Base-by-base conservation (phyloP, 139 green algal species). In the Astrephomene gubernaculifera region DNA sequence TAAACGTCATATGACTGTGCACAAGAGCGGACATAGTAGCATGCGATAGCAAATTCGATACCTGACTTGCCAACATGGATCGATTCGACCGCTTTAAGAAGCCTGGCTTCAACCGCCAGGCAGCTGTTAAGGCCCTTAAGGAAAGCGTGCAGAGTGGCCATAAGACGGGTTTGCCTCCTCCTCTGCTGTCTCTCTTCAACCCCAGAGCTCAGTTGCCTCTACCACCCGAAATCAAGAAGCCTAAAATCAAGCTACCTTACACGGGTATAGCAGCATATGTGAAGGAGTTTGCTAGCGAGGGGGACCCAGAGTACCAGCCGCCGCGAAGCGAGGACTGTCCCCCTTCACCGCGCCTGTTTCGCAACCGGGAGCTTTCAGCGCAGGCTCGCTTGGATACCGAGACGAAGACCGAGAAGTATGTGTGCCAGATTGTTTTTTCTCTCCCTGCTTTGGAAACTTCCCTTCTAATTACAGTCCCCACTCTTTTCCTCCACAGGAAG, bases 301-400 rank as follows among this genome's bases (percentile, higher is more conserved):
- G 87, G 3, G 92, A 98, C 69, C 52, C 89, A 0, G 94, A 98
- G 79, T 96, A 98, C 57, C 92, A 97, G 89, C 93, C 92, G 17
- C 86, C 87, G 31, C n/a, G 67, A 0, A 82, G 86, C 5, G 89
- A 87, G 21, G 88, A 91, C 14, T 33, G 79, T 25, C 81, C 89
- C 2, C 72, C 90, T 7, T 70, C 74, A 27, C 70, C 83, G 8
- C 82, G 94, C 2, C 54, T 93, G 9, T 94, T 94, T 39, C 76
- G 87, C 25, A 98, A 98, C 83, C 92, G 84, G 2, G 95, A 98
- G 92, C 87, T 96, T 43, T n/a, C 63, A 1, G 25, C 81, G 0
- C 95, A 98, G 82, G 92, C 90, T 0, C 85, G 94, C 4, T 31
- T 98, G 22, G 92, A 98, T 38, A 71, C 84, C 0, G 93, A 97